Evolutionary conservation across 2,329 filamentous ascomycete species (phyloP), one percentile per base, ranked within the genome.

Genomic region (Sclerotinia nivalis): DNA sequence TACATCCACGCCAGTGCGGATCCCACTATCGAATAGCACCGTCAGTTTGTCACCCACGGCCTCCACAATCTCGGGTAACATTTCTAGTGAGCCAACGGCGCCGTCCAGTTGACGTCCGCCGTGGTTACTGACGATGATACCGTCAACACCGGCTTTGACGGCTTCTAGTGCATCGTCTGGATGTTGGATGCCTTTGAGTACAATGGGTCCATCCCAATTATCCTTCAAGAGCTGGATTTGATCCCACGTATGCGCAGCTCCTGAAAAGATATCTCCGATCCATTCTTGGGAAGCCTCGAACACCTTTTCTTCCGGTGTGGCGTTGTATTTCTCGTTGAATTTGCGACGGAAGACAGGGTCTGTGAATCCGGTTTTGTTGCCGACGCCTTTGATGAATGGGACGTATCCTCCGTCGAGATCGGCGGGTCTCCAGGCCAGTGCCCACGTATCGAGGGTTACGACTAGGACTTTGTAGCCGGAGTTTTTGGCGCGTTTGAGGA

Each of bases 361-460:
- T 1, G 84, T 84, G 73, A 93, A 88, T 1, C 89, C 90, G 2
- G 89, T 83, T 58, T 85, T 82, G 65, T 86, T 85, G 2, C 90
- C 90, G 13, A 86, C 78, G 0, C 86, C 86, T 52, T 81, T 83
- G 40, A 88, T 79, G 72, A 91, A 91, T 0, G 89, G 86, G 0
- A 88, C 75, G 74, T 87, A 90, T 3, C 82, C 86, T 20, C 84
- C 83, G 72, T 92, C 89, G 6, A 93, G 83, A 75, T 93, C 90
- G 0, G 82, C 83, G 0, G 90, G 90, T 50, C 91, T 83, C 90
- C 90, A 93, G 0, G 85, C 86, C 49, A 93, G 82, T 18, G 84
- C 84, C 79, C 87, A 91, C 0, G 90, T 93, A 78, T 93, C 91
- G 0, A 93, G 82, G 0, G 91, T 93, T 0, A 93, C 88, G 9